Evolutionary conservation across 768 basidiomycete species (phyloP).

Genomic region (Holtermannia corniformis): DNA sequence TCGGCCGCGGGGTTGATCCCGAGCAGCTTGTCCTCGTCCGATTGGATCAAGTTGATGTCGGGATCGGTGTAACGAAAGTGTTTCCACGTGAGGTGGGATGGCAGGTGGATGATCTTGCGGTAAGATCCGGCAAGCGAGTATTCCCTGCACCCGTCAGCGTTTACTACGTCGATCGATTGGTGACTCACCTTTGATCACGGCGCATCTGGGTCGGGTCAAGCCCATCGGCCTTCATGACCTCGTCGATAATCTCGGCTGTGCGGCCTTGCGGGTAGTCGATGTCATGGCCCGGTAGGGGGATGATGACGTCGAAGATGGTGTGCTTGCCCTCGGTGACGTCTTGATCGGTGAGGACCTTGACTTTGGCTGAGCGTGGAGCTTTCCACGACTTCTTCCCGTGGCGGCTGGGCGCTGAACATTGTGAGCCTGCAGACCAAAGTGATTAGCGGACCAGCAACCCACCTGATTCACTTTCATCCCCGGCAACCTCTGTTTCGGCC

Average conservation of each 20-base stretch:
- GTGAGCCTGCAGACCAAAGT: too few relatives aligned
- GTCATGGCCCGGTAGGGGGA: constrained; percentile 94
- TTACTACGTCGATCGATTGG: constrained; percentile 1
- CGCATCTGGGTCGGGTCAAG: constrained; percentile 74
- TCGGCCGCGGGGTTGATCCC: constrained; percentile 56
- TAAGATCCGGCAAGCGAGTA: constrained; percentile 90
- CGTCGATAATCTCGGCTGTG: constrained; percentile 75
- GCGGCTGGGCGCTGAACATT: too few relatives aligned
- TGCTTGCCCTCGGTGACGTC: constrained; percentile 59
- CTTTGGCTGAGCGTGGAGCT: constrained; percentile 44
- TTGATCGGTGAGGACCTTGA: constrained; percentile 66
- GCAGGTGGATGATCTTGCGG: constrained; percentile 78
- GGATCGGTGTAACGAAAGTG: constrained; percentile 85
- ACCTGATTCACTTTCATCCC: constrained; percentile 30
- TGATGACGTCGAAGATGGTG: constrained; percentile 86
- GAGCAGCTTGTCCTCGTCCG: constrained; percentile 87
- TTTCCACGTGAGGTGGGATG: constrained; percentile 70
- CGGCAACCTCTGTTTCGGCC: constrained; percentile 48
- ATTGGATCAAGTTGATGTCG: constrained; percentile 79
- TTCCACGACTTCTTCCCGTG: constrained; percentile 26
- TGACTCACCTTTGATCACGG: constrained; percentile 72
- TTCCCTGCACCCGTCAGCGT: constrained; percentile 51
- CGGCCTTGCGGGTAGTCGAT: constrained; percentile 82
- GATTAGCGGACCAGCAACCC: constrained; percentile 23
- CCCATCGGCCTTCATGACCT: constrained; percentile 74